Evolutionary conservation across 2,329 filamentous ascomycete genomes (phyloP), one percentile per base, ranked within the genome.

Genomic region (Ophiostoma sp.): DNA sequence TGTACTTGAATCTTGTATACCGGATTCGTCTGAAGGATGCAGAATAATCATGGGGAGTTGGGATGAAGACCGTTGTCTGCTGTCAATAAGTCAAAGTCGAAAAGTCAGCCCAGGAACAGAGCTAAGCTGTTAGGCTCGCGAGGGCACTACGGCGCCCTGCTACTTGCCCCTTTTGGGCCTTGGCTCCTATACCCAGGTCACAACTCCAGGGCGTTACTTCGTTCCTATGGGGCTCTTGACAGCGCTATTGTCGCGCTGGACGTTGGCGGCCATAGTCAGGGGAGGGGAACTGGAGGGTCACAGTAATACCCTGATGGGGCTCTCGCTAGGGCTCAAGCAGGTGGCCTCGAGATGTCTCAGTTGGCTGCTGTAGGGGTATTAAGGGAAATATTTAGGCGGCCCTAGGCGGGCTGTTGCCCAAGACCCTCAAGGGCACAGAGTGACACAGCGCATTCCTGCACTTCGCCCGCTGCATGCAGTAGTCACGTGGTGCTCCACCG

Each of bases 401-500:
- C 15, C 12, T 45, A 45, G 42, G 42, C n/a, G 25, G 50, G 33
- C 33, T 8, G 33, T 8, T 36, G 33, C 8, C 33, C 33, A 36
- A 36, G 8, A 8, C 33, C 33, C n/a, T n/a, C 8, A 33, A 15
- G 17, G 5, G 11, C 25, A 59, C 52, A 57, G 22, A 57, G 50
- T 11, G n/a, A 28, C 11, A 52, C 48, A 52, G 45, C 15, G 5
- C 3, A 6, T 4, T 2, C 5, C 48, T 52, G 7, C 22, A 5
- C 50, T 8, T 52, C 22, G 15, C 50, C 50, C 50, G 12, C 25
- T 42, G 25, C 25, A 55, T 45, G 61, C 1, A 12, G 36, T 15
- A 45, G 61, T 68, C 64, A 68, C 64, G 64, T 68, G 64, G 42
- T 33, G 8, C 25, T 25, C 25, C 42, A 50, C 42, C 42, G 39